Conservation (phyloP, 805 yeast species). For the Kregervanrija delftensis region DNA sequence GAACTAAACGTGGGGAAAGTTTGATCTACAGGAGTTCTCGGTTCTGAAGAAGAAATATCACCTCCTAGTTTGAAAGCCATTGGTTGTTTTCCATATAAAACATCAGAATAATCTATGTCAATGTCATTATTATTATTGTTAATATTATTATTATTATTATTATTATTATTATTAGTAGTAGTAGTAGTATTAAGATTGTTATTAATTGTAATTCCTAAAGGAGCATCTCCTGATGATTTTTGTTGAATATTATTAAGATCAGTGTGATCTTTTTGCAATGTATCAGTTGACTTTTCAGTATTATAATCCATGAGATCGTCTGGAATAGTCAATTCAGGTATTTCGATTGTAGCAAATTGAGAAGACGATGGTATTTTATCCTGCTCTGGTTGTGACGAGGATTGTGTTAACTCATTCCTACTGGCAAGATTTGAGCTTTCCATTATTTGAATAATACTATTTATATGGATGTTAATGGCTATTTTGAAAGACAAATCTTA, state of each 20-base stretch:
- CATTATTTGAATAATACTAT: too few relatives aligned
- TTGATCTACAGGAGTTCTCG: slow-evolving; percentile 10
- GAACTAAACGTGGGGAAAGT: slow-evolving; percentile 7
- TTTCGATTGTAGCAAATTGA: slow-evolving; percentile 13
- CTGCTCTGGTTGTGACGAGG: too few relatives aligned
- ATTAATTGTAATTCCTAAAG: too few relatives aligned
- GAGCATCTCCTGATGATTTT: background rate
- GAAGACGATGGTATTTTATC: background rate
- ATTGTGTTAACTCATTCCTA: too few relatives aligned
- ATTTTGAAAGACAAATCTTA: too few relatives aligned
- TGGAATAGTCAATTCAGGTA: slow-evolving; percentile 17
- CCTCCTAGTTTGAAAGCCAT: slow-evolving; percentile 22
- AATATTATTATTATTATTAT: background rate
- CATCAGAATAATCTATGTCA: slow-evolving; percentile 6
- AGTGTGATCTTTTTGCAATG: background rate
- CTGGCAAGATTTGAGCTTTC: too few relatives aligned
- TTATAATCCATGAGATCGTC: background rate
- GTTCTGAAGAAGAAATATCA: slow-evolving; percentile 8
- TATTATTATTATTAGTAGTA: background rate
- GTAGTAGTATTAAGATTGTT: background rate
- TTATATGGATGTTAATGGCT: too few relatives aligned
- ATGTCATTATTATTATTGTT: background rate
- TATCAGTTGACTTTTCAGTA: background rate
- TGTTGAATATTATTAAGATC: background rate
- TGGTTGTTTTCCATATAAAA: slow-evolving; percentile 20